Conservation (phyloP, 139 green algal species). For the Marvania coccoides region DNA sequence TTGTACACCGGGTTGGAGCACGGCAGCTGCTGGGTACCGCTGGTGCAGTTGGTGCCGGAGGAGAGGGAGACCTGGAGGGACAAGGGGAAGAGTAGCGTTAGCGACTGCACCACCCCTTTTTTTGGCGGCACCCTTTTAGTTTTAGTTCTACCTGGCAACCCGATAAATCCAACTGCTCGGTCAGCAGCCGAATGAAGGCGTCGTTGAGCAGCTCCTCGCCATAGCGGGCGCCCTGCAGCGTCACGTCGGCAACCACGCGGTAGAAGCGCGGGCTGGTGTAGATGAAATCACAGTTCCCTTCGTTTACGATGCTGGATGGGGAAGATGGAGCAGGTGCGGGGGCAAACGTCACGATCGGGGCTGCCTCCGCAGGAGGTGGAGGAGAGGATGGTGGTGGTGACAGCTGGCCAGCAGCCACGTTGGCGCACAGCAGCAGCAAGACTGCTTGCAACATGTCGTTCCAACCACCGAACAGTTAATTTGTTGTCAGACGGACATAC, state of each 20-base stretch:
- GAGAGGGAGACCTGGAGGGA: too few species aligned
- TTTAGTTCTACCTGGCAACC: constrained; percentile 20
- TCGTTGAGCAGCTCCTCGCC: constrained; percentile 17
- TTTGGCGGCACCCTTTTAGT: too few species aligned
- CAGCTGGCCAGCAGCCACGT: not conserved
- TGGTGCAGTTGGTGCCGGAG: not conserved
- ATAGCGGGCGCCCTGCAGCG: not conserved
- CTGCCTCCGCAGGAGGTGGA: not conserved
- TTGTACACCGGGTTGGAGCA: not conserved
- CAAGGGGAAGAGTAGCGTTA: too few species aligned
- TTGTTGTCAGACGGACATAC: too few species aligned
- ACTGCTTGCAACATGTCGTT: not conserved
- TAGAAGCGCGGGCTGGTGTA: not conserved
- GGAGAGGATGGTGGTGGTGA: not conserved
- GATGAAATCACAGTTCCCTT: not conserved
- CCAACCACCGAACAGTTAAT: too few species aligned
- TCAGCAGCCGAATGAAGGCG: constrained; percentile 8
- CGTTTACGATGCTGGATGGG: too few species aligned
- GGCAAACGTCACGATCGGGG: not conserved
- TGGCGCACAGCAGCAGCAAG: not conserved
- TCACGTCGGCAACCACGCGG: not conserved
- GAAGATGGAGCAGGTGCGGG: too few species aligned
- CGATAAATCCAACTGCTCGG: constrained; percentile 8
- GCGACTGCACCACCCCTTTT: too few species aligned
- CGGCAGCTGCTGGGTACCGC: not conserved